Conservation (phyloP, 139 green algal genomes). For the Micromonas commoda region DNA sequence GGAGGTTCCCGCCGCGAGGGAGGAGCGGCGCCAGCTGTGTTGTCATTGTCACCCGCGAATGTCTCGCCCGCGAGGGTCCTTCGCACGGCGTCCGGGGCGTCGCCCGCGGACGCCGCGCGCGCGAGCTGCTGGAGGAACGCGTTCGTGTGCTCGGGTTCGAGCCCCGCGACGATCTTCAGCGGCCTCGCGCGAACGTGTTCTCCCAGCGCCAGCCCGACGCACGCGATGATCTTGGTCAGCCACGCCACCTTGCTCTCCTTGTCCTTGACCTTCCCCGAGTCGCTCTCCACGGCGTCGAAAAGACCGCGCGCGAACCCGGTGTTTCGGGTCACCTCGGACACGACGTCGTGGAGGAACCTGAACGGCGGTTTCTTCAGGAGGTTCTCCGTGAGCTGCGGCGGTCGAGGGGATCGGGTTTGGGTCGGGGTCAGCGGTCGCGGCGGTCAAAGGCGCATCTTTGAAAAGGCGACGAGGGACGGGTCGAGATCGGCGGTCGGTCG, state of each 20-base stretch:
- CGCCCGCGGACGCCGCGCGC: too few species aligned
- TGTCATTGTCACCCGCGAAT: too few species aligned
- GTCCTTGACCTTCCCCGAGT: constrained; percentile 65
- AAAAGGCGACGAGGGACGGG: too few species aligned
- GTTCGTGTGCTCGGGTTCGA: constrained; percentile 77
- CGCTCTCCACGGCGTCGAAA: constrained; percentile 53
- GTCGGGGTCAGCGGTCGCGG: too few species aligned
- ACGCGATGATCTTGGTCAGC: constrained; percentile 64
- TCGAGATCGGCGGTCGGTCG: too few species aligned
- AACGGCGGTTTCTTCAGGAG: constrained; percentile 71
- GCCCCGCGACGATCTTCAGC: constrained; percentile 71
- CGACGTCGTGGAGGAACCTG: constrained; percentile 76
- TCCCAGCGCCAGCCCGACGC: constrained; percentile 45
- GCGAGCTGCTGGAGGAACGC: too few species aligned
- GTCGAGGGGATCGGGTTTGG: too few species aligned
- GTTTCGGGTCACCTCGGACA: constrained; percentile 56
- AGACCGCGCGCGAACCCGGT: constrained; percentile 68
- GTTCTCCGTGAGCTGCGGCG: constrained; percentile 62
- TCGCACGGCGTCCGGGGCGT: too few species aligned
- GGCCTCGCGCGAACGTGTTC: constrained; percentile 56
- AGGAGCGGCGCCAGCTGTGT: too few species aligned
- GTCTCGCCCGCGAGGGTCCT: too few species aligned
- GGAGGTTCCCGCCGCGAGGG: too few species aligned
- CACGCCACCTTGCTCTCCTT: constrained; percentile 71
- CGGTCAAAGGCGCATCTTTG: too few species aligned